Conservation (phyloP, 202 grass and related monocot species). For the Schoenoplectus tabernaemontani region DNA sequence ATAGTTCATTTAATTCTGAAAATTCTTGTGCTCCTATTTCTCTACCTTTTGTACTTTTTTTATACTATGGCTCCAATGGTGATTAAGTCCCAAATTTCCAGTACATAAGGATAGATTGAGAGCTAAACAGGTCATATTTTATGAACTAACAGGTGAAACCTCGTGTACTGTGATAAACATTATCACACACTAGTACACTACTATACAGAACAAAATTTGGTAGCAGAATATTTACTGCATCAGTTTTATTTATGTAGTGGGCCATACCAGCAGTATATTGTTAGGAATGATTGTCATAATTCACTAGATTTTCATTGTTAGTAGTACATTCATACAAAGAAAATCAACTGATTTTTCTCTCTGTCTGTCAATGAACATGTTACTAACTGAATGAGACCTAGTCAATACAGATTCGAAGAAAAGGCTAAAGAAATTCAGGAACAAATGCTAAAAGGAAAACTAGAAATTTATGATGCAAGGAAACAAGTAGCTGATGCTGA, state of each 20-base stretch:
- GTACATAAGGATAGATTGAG: background rate
- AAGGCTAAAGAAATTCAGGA: constrained; percentile 21
- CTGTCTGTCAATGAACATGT: background rate
- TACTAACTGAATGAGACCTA: background rate
- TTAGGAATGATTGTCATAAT: background rate
- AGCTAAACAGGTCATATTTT: background rate
- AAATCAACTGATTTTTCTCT: background rate
- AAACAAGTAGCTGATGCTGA: constrained; percentile 62
- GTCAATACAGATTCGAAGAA: constrained; percentile 13
- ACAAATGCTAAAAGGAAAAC: constrained; percentile 47
- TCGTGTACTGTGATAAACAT: background rate
- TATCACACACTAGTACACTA: background rate
- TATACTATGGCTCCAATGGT: background rate
- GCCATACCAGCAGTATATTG: background rate
- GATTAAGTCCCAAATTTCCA: background rate
- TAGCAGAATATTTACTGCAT: background rate
- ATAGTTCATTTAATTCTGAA: background rate
- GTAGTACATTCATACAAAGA: background rate
- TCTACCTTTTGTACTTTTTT: background rate
- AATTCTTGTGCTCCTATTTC: background rate
- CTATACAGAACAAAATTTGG: background rate
- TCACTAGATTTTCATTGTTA: background rate
- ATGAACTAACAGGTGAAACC: background rate
- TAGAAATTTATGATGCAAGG: constrained; percentile 56
- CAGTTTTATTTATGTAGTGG: background rate